Percentiles rank a stretch among this genome's conserved stretches.
These are phyloP conservation scores for Rhizopogon rudus DNA, from an alignment of 768 basidiomycete genomes.

Conservation along the genomic window DNA sequence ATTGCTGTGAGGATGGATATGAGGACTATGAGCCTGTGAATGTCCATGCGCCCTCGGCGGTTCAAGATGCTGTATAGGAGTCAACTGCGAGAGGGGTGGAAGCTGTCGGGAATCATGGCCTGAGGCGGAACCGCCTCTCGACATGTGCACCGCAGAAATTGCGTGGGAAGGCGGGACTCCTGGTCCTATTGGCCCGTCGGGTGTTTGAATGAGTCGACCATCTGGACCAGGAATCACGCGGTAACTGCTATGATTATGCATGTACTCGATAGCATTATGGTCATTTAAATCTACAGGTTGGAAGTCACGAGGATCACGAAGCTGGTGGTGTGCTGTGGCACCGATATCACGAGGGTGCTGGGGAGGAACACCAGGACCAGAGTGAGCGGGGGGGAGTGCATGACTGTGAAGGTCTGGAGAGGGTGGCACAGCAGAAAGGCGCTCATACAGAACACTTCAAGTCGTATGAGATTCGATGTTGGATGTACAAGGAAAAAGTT, in stretches of 20 bases:
- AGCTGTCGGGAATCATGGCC: slow-evolving; percentile 45
- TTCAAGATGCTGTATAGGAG: slow-evolving; percentile 37
- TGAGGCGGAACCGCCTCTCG: slow-evolving; percentile 37
- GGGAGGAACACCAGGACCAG: slow-evolving; percentile 31
- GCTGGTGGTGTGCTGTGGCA: slow-evolving; percentile 17
- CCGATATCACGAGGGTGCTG: slow-evolving; percentile 24
- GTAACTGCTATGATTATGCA: slow-evolving; percentile 41
- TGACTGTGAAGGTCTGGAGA: slow-evolving; percentile 47
- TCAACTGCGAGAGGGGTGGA: slow-evolving; percentile 43
- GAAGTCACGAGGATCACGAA: slow-evolving; percentile 33
- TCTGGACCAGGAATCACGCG: slow-evolving; percentile 44
- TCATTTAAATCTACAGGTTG: slow-evolving; percentile 42
- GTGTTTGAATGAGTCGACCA: slow-evolving; percentile 41
- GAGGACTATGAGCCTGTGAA: slow-evolving; percentile 34
- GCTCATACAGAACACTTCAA: slow-evolving; percentile 72
- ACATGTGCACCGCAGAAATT: slow-evolving; percentile 34
- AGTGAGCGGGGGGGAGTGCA: slow-evolving; percentile 26
- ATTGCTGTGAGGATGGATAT: slow-evolving; percentile 35
- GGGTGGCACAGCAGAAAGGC: slow-evolving; percentile 56
- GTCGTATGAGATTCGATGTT: slow-evolving; percentile 19
- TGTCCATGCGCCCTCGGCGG: slow-evolving; percentile 29
- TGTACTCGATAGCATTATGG: slow-evolving; percentile 44
- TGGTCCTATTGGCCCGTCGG: slow-evolving; percentile 46
- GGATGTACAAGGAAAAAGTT: slow-evolving; percentile 1
- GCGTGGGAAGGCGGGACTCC: slow-evolving; percentile 33